phyloP scores from a whole-genome alignment of 163 green algal genomes.

The Chlorella variabilis region DNA sequence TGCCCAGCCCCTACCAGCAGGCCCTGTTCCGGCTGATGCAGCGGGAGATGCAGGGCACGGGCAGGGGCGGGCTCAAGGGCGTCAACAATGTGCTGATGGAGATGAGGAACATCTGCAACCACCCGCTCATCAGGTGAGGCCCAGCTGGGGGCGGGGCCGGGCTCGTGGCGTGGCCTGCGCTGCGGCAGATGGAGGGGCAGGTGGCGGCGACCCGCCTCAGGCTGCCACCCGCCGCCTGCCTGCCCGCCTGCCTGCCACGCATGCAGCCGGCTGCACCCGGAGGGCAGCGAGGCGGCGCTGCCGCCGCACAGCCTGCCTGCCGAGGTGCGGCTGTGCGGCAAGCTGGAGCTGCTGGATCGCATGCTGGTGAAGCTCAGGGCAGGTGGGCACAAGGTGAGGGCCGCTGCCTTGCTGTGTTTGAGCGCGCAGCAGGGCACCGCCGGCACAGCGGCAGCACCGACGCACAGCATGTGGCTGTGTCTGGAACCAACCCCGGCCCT shows the following conservation, averaged over 20 bases:
- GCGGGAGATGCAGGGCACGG: constrained; percentile 26
- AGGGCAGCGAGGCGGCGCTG: constrained; percentile 62
- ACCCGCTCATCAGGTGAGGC: constrained; percentile 77
- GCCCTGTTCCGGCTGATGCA: constrained; percentile 59
- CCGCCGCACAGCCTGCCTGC: constrained; percentile 57
- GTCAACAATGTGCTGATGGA: constrained; percentile 89
- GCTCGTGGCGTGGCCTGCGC: not conserved
- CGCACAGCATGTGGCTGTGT: not conserved
- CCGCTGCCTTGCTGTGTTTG: too few relatives aligned
- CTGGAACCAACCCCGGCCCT: not conserved
- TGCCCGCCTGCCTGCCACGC: too few relatives aligned
- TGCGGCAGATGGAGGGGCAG: not conserved
- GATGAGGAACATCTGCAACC: constrained; percentile 89
- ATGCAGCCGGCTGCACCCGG: constrained; percentile 69
- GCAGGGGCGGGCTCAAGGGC: constrained; percentile 28
- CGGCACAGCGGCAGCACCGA: not conserved
- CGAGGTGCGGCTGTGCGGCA: constrained; percentile 77
- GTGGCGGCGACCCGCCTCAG: too few relatives aligned
- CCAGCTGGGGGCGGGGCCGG: too few relatives aligned
- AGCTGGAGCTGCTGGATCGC: constrained; percentile 94
- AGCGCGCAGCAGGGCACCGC: too few relatives aligned
- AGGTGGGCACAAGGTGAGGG: constrained; percentile 77
- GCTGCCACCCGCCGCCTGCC: too few relatives aligned
- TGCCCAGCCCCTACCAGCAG: constrained; percentile 76
- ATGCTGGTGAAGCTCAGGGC: constrained; percentile 88